phyloP scores from a whole-genome alignment of 2,329 filamentous ascomycete genomes.

The Aureobasidium uvarum region DNA sequence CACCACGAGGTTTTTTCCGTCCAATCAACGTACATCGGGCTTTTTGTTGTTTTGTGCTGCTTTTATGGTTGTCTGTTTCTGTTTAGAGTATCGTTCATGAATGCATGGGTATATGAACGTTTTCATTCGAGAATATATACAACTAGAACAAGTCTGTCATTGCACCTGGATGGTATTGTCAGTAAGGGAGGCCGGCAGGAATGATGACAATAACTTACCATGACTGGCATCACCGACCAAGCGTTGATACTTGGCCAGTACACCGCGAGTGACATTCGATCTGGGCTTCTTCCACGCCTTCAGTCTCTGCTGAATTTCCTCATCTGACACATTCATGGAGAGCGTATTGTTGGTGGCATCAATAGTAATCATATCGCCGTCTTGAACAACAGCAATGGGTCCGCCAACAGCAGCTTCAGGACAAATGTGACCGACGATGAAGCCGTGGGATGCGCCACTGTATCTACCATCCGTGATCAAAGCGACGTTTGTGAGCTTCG shows the following conservation, averaged over 20 bases:
- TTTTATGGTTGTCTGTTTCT: neutral
- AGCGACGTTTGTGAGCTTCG: slow-evolving; percentile 68
- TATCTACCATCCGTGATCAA: slow-evolving; percentile 74
- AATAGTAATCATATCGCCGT: slow-evolving; percentile 78
- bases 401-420: slow-evolving; percentile 84
- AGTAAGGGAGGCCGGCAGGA: neutral
- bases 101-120: neutral
- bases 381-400: slow-evolving; percentile 76
- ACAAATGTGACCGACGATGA: slow-evolving; percentile 83
- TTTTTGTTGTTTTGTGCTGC: neutral
- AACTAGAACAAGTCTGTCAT: slow-evolving; percentile 74
- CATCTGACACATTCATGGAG: slow-evolving; percentile 68
- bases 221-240: slow-evolving; percentile 89
- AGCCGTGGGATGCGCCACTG: slow-evolving; percentile 79
- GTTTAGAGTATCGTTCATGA: neutral
- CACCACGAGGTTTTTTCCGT: neutral
- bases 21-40: neutral
- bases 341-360: slow-evolving; percentile 73
- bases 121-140: neutral
- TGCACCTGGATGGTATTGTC: slow-evolving; percentile 46
- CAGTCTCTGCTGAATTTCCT: slow-evolving; percentile 65
- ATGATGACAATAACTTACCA: slow-evolving; percentile 46
- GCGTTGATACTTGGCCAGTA: slow-evolving; percentile 83
- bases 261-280: slow-evolving; percentile 74
- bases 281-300: slow-evolving; percentile 68